Evolutionary conservation across 2,329 filamentous ascomycete genomes (phyloP), one percentile per base, ranked within the genome.

Genomic region (Penicillium janthinellum): DNA sequence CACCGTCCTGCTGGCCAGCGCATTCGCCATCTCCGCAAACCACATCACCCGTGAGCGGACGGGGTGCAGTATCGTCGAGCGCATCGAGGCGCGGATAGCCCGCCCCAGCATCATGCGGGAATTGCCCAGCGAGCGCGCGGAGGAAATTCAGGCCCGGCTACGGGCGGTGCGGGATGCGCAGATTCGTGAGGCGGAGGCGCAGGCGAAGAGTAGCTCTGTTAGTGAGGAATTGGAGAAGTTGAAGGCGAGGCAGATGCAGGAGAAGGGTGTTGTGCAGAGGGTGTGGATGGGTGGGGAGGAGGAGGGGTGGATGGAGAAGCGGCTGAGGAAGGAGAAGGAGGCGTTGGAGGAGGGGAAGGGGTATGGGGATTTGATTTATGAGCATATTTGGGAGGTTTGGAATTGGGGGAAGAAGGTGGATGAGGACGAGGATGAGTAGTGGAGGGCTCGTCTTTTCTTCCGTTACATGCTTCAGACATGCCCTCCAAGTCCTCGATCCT

Each of bases 321-420:
- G 78, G 55, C 56, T 79, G 50, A 61, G 67, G 42, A 77, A 80
- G 65, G 78, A 80, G 64, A 72, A 75, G 70, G 71, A 78, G 68
- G 78, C 78, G 37, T 62, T 80, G 59, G 69, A 71, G 53, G 71
- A 77, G 57, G 75, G 78, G 42, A 79, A 78, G 62, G 76, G 78
- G 1, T 81, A 81, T 70, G 72, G 76, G 0, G 75, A 77, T 71
- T 70, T 80, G 72, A 81, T 80, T 53, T 71, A 73, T 63, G 77
- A 80, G 60, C 75, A 81, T 73, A 74, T 81, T 47, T 78, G 74
- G 76, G 78, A 80, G 59, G 78, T 79, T 34, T 79, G 77, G 77
- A 78, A 73, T 60, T 74, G 71, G 72, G 72, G 73, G 38, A 71
- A 72, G 61, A 70, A 69, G 54, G 59, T 65, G 38, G 64, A 67